Evolutionary conservation across 2,329 filamentous ascomycete species (phyloP), one percentile per base, ranked within the genome.

Genomic region (Escovopsis weberi): DNA sequence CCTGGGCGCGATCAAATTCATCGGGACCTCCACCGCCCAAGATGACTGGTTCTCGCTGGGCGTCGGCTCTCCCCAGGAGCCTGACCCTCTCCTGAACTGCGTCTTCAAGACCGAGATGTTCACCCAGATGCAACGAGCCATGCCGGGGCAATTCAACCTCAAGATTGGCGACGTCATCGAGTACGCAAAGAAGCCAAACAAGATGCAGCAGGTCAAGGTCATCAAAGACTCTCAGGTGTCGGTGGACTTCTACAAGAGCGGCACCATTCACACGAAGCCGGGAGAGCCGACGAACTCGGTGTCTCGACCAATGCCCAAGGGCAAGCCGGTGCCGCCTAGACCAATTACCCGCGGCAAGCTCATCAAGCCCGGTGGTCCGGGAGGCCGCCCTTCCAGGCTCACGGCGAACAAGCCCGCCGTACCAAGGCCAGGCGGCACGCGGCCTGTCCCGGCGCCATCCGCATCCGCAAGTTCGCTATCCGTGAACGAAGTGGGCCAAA

Each of bases 11-110:
- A 89, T 98, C 68, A 94, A 93, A 61, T 91, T 82, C 55, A 69
- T 98, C 50, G 78, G 85, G 53, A 69, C 76, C 5, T 95, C 89
- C 2, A 85, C 75, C 12, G 66, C 84, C 47, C 85, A 85, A 49
- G 91, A 98, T 53, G 91, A 98, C 62, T 98, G 91, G 91, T 95
- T 98, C 61, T 86, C 89, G 1, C 69, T 98, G 33, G 85, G 88
- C 3, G 74, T 93, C 37, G 86, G 85, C n/a, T 88, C 88, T 30
- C 80, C 81, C 8, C 86, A 94, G 57, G 89, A 96, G 59, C 73
- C 91, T 0, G 91, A 98, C 60, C 87, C 91, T n/a, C 70, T 98
- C 19, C 63, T 98, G 55, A 94, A 81, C 64, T 98, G 91, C 57
- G 68, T 95, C 18, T 79, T 98, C 62, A 98, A 98, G 69, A 98